Base-by-base conservation (phyloP, 225 moss, liverwort and hornwort genomes). In the Physcomitrium patens region DNA sequence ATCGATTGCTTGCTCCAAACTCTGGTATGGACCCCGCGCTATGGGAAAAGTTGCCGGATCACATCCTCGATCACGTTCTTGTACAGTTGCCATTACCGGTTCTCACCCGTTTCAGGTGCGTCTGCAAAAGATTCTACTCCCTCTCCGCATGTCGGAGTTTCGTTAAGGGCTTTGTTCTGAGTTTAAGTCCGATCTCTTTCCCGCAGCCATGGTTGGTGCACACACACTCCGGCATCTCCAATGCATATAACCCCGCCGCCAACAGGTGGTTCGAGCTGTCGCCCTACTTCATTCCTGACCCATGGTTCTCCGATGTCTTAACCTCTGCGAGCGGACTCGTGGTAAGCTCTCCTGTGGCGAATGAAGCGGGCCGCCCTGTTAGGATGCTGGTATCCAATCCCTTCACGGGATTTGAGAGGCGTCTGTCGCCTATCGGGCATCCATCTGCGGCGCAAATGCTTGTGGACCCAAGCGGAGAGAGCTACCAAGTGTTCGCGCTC, bases 151-250 rank as follows among this genome's bases (percentile, higher is more conserved):
- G 76, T 37, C 76, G 63, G 73, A 84, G 83, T 47, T 86, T 86
- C 69, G 69, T 86, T 73, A 84, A 78, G 66, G 58, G 78, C 2
- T 84, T 81, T 51, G 71, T 83, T 16, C 60, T 86, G 24, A 43
- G 78, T 12, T 52, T 81, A n/a, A 86, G 83, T 50, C 83, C 83
- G 0, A 78, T 86, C 61, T 76, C 72, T 50, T 78, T 57, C 41
- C 78, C 81, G 12, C 76, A 76, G 76, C 83, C 86, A 70, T 86
- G 86, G 86, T 70, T 86, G 81, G 86, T 86, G 51, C 86, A 83
- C 69, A 84, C 83, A 16, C 27, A 86, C 57, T 65, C 76, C 8
- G 76, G 65, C 10, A 49, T 52, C 51, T 86, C 86, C 14, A 76
- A 81, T 27, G 83, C 86, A 17, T 86, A 86, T 61, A 84, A 73